Percentiles rank a stretch among this genome's conserved stretches.
Conservation (phyloP, 768 basidiomycete genomes). For the Trametes cingulata region DNA sequence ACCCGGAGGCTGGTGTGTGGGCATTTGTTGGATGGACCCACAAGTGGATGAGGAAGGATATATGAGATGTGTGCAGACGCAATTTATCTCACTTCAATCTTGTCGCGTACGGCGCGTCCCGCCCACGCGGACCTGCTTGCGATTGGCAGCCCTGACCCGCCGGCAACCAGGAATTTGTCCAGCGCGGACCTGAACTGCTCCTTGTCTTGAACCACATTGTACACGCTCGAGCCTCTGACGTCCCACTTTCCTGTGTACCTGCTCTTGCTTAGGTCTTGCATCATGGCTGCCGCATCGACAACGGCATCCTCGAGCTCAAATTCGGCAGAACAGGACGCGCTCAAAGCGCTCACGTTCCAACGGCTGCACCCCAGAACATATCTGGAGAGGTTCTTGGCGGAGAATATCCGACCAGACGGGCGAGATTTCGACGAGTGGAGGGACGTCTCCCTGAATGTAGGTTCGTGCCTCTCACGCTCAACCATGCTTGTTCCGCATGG, state of each 20-base stretch:
- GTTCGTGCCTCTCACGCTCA: slow-evolving; percentile 45
- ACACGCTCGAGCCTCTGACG: neutral
- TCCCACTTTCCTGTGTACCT: neutral
- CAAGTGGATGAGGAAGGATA: slow-evolving; percentile 23
- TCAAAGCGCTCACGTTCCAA: slow-evolving; percentile 60
- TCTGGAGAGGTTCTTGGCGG: slow-evolving; percentile 80
- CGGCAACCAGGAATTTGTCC: neutral
- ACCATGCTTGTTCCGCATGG: neutral
- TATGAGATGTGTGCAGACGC: slow-evolving; percentile 9
- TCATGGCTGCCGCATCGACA: slow-evolving; percentile 15
- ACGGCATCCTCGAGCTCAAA: slow-evolving; percentile 11
- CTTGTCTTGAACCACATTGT: neutral
- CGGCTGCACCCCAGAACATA: slow-evolving; percentile 88
- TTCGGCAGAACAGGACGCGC: slow-evolving; percentile 23
- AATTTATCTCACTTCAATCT: slow-evolving; percentile 24
- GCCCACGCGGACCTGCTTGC: slow-evolving; percentile 1
- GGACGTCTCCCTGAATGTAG: slow-evolving; percentile 75
- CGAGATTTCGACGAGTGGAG: slow-evolving; percentile 70
- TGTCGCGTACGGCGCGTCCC: slow-evolving; percentile 11
- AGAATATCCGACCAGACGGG: slow-evolving; percentile 83
- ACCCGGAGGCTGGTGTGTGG: slow-evolving; percentile 1
- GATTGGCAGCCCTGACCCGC: neutral
- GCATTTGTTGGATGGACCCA: slow-evolving; percentile 18
- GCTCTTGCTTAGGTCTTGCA: neutral
- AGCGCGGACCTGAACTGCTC: neutral